Evolutionary conservation across 371 early-diverging fungal species (phyloP), one percentile per base, ranked within the genome.

Genomic region (Mortierella sp.): DNA sequence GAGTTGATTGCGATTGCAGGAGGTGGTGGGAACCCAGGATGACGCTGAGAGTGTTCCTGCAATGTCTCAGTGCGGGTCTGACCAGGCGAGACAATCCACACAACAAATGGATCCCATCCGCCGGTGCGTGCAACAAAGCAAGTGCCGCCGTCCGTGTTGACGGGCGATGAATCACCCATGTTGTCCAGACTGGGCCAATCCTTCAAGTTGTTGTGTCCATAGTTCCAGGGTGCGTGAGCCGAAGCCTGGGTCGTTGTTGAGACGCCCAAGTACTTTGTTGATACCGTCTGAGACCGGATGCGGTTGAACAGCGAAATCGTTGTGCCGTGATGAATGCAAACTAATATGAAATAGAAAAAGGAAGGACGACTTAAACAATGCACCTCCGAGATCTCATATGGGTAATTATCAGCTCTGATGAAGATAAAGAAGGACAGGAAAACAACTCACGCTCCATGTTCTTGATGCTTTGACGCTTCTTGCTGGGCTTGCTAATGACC

Each of bases 401-500:
- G 61, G 1, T 14, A 61, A 61, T 5, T 31, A 67, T 21, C 43
- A 24, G 2, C 16, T 5, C 16, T 8, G 34, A 31, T 34, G 9
- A 64, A 54, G 21, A 43, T 26, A 6, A 43, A 61, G 44, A 67
- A 64, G 16, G 8, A 34, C 19, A 34, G 5, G 16, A 6, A 19
- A 31, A 6, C 61, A 31, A 82, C 90, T 90, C 90, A 90, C 91
- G 87, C 76, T 96, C 96, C 89, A 95, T 94, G 82, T 97, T 97
- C 86, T 95, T 95, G 40, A 92, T 93, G 82, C 94, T 96, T 85
- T 93, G 97, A 57, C 95, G 89, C 88, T 96, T 96, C 88, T 96
- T 96, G 78, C 94, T 93, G 0, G 96, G 96, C 84, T 96, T 96
- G 87, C 93, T 93, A 74, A 96, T 96, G n/a, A 96, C 96, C 82